Conservation (phyloP, 202 grass and related monocot species). For the Zoysia matrella region DNA sequence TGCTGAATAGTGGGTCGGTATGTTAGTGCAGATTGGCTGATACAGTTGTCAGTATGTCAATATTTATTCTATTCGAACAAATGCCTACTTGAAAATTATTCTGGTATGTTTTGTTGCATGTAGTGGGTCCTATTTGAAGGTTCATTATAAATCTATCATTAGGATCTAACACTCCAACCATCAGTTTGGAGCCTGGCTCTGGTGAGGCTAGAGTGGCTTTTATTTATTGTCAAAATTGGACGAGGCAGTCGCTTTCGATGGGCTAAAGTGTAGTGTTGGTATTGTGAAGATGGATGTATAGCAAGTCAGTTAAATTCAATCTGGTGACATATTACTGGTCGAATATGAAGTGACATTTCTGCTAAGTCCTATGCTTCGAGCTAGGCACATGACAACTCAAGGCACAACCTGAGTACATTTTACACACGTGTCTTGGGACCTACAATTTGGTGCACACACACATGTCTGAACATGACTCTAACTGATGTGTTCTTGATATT, state of each 20-base stretch:
- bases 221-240: not conserved
- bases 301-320: not conserved
- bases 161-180: conserved; percentile 1
- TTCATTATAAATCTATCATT: not conserved
- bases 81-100: not conserved
- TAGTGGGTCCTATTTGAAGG: not conserved
- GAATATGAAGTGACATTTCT: not conserved
- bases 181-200: not conserved
- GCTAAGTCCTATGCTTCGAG: not conserved
- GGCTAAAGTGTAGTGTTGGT: conserved; percentile 1
- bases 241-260: not conserved
- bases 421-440: not conserved
- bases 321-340: not conserved
- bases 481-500: not conserved
- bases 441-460: not conserved
- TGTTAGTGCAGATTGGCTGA: not conserved
- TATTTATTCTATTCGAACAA: not conserved
- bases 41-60: not conserved
- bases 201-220: not conserved
- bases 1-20: not conserved
- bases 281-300: not conserved
- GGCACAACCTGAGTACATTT: not conserved
- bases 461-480: not conserved
- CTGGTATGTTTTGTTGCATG: not conserved
- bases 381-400: not conserved